A percentile compares a stretch with the other conserved stretches of the same genome.
Conservation (phyloP, 441 rosid genomes). For the Croton laevigatus region DNA sequence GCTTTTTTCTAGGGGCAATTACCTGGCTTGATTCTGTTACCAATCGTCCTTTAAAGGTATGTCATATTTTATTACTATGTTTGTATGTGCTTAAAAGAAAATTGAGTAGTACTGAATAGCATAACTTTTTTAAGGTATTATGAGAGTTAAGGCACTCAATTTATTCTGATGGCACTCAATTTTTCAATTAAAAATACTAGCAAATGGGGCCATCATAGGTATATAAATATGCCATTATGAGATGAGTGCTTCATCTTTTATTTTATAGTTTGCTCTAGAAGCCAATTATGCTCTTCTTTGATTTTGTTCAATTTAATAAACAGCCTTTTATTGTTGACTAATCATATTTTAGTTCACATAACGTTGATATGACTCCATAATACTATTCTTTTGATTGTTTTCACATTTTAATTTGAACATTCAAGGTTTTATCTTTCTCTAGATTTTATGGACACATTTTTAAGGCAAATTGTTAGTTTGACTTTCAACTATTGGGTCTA, state of each 20-base stretch:
- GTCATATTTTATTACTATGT: constrained; percentile 9
- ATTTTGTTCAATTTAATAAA: background rate
- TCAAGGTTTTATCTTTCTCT: background rate
- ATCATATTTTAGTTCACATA: background rate
- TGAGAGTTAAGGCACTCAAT: background rate
- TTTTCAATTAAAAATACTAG: background rate
- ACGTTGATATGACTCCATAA: background rate
- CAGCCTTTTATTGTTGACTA: background rate
- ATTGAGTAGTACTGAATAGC: background rate
- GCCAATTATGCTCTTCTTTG: background rate
- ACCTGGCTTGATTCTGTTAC: constrained; percentile 96
- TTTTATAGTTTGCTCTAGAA: background rate
- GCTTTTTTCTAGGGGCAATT: constrained; percentile 46
- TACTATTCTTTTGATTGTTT: background rate
- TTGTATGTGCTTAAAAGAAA: background rate
- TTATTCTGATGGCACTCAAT: background rate
- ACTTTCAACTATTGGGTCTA: background rate
- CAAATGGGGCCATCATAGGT: background rate
- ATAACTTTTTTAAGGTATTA: background rate
- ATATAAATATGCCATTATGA: background rate
- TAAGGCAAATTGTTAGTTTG: no score
- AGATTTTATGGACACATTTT: background rate
- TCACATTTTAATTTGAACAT: background rate
- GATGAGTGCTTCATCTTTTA: background rate
- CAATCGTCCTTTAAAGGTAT: constrained; percentile 85